Conservation (phyloP, 169 alveolate genomes). For the Plasmodium knowlesi region DNA sequence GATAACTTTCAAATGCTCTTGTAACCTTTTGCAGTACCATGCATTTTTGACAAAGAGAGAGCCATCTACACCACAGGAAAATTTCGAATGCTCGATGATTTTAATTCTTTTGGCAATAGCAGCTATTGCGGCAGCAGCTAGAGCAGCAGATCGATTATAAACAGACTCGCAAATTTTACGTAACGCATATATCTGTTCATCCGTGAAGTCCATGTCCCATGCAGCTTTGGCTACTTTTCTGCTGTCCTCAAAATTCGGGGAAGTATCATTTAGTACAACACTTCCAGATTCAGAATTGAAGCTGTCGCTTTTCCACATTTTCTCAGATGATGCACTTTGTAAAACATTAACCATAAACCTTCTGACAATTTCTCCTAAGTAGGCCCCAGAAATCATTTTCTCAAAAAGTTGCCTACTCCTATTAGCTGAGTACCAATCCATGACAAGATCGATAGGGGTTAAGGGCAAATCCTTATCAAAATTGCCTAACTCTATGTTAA, state of each 20-base stretch:
- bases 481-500: constrained; percentile 92
- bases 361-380: constrained; percentile 91
- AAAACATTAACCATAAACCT: constrained; percentile 82
- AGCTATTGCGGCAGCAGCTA: constrained; percentile 88
- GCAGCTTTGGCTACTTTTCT: constrained; percentile 75
- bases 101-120: constrained; percentile 86
- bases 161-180: constrained; percentile 83
- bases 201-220: constrained; percentile 84
- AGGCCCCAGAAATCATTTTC: constrained; percentile 91
- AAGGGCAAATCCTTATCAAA: constrained; percentile 88
- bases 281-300: constrained; percentile 84
- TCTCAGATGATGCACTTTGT: constrained; percentile 85
- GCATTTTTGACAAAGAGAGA: constrained; percentile 88
- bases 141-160: constrained; percentile 89
- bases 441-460: constrained; percentile 87
- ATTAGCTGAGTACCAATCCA: constrained; percentile 87
- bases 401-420: constrained; percentile 90
- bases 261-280: constrained; percentile 81
- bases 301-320: constrained; percentile 82
- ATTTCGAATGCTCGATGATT: constrained; percentile 79
- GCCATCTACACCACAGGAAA: constrained; percentile 89
- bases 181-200: constrained; percentile 73
- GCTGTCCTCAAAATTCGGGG: constrained; percentile 76
- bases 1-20: constrained; percentile 79
- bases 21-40: constrained; percentile 85